phyloP scores from a whole-genome alignment of 2,329 filamentous ascomycete genomes.

The Onygena corvina region DNA sequence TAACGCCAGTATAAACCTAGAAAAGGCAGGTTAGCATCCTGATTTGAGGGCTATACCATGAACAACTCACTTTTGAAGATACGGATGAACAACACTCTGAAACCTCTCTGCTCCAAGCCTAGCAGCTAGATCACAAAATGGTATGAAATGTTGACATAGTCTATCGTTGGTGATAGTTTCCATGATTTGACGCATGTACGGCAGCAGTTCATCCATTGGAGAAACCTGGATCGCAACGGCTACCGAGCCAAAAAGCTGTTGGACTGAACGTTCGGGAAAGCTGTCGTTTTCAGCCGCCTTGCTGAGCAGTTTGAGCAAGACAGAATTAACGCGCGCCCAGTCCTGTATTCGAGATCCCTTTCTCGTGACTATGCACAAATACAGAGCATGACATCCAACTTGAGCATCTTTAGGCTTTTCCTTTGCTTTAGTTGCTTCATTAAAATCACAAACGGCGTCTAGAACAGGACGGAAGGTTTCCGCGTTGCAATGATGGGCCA shows the following conservation, averaged over 20 bases:
- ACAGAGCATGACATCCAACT: slow-evolving; percentile 29
- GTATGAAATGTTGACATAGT: slow-evolving; percentile 62
- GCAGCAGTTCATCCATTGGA: slow-evolving; percentile 65
- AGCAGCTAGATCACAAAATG: slow-evolving; percentile 72
- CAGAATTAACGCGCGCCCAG: slow-evolving; percentile 56
- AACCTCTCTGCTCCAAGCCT: slow-evolving; percentile 64
- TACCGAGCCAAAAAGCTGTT: slow-evolving; percentile 35
- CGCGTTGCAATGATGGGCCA: slow-evolving; percentile 67
- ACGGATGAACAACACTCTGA: slow-evolving; percentile 60
- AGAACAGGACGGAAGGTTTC: slow-evolving; percentile 62
- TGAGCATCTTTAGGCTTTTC: slow-evolving; percentile 26
- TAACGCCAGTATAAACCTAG: slow-evolving; percentile 59
- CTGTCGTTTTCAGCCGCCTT: slow-evolving; percentile 20
- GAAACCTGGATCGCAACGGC: slow-evolving; percentile 62
- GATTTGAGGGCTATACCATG: slow-evolving; percentile 6
- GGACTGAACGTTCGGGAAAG: slow-evolving; percentile 21
- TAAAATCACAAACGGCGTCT: slow-evolving; percentile 47
- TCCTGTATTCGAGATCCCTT: slow-evolving; percentile 61
- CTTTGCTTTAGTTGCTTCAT: slow-evolving; percentile 25
- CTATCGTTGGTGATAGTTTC: slow-evolving; percentile 53
- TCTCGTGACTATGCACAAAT: slow-evolving; percentile 64
- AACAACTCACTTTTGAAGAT: slow-evolving; percentile 58
- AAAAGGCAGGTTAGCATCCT: slow-evolving; percentile 17
- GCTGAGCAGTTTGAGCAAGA: slow-evolving; percentile 43
- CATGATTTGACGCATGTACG: slow-evolving; percentile 54